Conservation (phyloP, 352 stramenopile genomes). For the Phytopythium mirpurense region DNA sequence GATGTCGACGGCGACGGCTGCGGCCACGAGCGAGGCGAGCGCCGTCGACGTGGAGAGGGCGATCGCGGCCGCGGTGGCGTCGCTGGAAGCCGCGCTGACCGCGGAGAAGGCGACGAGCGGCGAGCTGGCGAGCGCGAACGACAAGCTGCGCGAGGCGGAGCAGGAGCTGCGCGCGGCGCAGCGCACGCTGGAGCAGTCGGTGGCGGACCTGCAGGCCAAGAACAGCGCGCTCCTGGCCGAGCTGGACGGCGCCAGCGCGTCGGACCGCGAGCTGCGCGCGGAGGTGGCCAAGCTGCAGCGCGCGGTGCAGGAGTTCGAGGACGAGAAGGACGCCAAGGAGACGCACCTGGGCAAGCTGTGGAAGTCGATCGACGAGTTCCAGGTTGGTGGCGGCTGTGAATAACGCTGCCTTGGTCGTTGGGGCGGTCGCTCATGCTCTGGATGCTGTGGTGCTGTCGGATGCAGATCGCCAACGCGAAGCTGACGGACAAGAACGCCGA, state of each 20-base stretch:
- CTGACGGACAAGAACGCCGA: conserved; percentile 36
- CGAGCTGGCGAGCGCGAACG: conserved; percentile 14
- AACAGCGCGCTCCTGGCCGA: conserved; percentile 10
- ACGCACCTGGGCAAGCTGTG: conserved; percentile 46
- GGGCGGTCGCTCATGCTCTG: background rate
- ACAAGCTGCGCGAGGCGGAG: conserved; percentile 17
- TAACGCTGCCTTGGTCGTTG: background rate
- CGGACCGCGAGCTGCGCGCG: conserved; percentile 9
- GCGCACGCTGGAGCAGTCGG: conserved; percentile 18
- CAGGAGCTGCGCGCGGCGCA: conserved; percentile 16
- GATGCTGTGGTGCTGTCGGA: background rate
- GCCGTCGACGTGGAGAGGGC: conserved; percentile 7
- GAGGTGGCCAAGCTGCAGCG: conserved; percentile 24
- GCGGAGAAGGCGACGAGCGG: conserved; percentile 12
- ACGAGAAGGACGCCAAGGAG: conserved; percentile 35
- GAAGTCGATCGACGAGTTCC: conserved; percentile 48
- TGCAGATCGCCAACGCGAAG: conserved; percentile 33
- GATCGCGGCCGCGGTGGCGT: conserved; percentile 8
- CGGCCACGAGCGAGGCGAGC: conserved; percentile 7
- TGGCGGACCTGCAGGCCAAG: conserved; percentile 12
- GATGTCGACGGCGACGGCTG: conserved; percentile 9
- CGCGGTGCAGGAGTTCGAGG: conserved; percentile 22
- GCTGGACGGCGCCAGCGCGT: conserved; percentile 9
- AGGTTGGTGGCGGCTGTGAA: conserved; percentile 6
- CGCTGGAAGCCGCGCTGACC: conserved; percentile 18